Evolutionary conservation across 257 asterid species (phyloP), one percentile per base, ranked within the genome.

Genomic region (Striga asiatica): DNA sequence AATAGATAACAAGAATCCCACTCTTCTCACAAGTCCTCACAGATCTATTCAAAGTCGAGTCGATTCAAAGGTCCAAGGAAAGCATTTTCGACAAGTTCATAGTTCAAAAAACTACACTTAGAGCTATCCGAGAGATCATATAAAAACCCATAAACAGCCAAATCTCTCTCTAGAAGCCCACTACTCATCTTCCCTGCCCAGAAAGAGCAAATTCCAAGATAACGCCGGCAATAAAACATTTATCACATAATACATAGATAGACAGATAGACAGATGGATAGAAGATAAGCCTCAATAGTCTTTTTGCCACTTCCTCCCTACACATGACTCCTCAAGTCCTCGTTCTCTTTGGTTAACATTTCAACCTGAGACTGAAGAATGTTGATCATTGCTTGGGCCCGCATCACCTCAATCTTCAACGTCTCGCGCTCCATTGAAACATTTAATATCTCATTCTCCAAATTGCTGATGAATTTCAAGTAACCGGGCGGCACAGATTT

Each of bases 401-500:
- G 77, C 95, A 87, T 87, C 88, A 91, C 79, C 66, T 91, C 98
- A 66, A 91, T 82, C 89, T 82, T 91, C 66, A 79, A 35, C 0
- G 88, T 84, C 75, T 91, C 98, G 68, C 94, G 61, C 64, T 87
- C 98, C 96, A 84, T 82, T 46, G 97, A 80, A 4, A 82, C 85
- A 16, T 82, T 87, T 22, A 87, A 70, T 37, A 87, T 80, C 84
- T 82, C 95, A 10, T 72, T 81, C 79, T 91, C 98, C 2, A 91
- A 72, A 46, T 87, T 82, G 78, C 81, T 80, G 54, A 91, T 91
- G 37, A 87, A 91, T 54, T 87, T 91, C 68, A 87, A 32, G 66
- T 87, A 91, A 5, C 95, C 98, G 4, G 97, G 97, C 1, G 97
- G 97, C 18, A 91, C 97, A 0, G 94, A 87, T 39, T 79, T 91